These are phyloP conservation scores for Nepenthes gracilis DNA, from an alignment of 148 eudicot genomes.

Conservation along the genomic window DNA sequence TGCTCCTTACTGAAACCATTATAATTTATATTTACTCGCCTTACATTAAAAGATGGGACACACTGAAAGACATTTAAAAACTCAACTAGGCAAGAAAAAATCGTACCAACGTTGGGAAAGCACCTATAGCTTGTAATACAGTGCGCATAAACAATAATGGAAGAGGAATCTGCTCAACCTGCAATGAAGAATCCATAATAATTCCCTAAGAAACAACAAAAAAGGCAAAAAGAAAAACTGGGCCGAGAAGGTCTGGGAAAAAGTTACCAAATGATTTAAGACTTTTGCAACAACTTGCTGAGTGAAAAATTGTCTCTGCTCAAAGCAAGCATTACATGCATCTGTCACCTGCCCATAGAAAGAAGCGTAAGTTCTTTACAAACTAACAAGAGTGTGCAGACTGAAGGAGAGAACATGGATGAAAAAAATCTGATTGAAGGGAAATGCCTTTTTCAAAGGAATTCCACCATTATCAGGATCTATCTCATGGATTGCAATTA, in stretches of 20 bases:
- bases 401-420: conserved; percentile 1
- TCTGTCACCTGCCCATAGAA: conserved; percentile 63
- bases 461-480: conserved; percentile 90
- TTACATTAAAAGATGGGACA: too few relatives aligned
- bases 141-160: conserved; percentile 94
- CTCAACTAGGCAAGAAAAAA: too few relatives aligned
- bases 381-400: conserved; percentile 3
- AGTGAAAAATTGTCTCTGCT: conserved; percentile 73
- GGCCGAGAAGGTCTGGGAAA: not conserved
- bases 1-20: too few relatives aligned
- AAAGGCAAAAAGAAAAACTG: not conserved
- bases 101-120: conserved; percentile 90
- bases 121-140: conserved; percentile 88
- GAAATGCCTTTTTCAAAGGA: conserved; percentile 76
- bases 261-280: conserved; percentile 83
- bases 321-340: conserved; percentile 95
- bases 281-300: conserved; percentile 95
- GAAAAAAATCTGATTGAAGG: conserved; percentile 1
- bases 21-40: too few relatives aligned
- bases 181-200: conserved; percentile 9
- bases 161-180: conserved; percentile 99
- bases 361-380: conserved; percentile 4
- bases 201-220: not conserved
- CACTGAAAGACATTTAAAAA: too few relatives aligned
- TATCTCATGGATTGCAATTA: conserved; percentile 85